A percentile compares a stretch with the other conserved stretches of the same genome.
Conservation (phyloP, 345 rosid genomes). For the Geranium rotundifolium region DNA sequence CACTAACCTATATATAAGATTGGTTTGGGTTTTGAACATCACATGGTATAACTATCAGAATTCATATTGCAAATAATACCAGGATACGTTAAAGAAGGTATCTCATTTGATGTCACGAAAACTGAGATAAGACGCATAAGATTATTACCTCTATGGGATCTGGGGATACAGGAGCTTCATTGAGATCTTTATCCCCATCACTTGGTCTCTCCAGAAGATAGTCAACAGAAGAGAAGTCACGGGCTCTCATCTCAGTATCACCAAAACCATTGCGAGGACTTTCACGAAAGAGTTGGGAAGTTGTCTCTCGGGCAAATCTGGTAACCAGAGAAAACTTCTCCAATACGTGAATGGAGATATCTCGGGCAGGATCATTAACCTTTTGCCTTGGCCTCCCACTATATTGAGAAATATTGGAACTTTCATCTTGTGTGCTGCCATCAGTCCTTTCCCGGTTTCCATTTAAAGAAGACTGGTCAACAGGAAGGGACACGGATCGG, state of each 20-base stretch:
- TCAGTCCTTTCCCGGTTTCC: conserved; percentile 36
- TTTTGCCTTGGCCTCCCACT: conserved; percentile 48
- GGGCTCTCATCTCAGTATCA: conserved; percentile 44
- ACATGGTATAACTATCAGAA: neutral
- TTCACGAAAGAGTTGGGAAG: conserved; percentile 75
- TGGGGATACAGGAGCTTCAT: conserved; percentile 36
- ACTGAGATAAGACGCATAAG: conserved; percentile 3
- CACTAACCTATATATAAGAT: neutral
- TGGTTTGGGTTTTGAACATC: neutral
- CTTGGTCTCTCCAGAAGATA: conserved; percentile 24
- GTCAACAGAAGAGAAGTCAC: conserved; percentile 28
- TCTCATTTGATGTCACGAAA: neutral
- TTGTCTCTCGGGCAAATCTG: conserved; percentile 87
- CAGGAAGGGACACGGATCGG: conserved; percentile 30
- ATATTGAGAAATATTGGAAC: conserved; percentile 31
- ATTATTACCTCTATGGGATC: conserved; percentile 74
- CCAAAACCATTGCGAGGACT: conserved; percentile 47
- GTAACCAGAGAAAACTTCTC: conserved; percentile 94
- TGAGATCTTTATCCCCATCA: conserved; percentile 29
- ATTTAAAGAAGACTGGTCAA: conserved; percentile 28
- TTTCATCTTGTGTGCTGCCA: conserved; percentile 21
- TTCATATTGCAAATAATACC: neutral
- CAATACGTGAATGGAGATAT: conserved; percentile 75
- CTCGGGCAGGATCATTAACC: conserved; percentile 79
- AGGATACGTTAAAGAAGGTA: neutral